Percentiles rank a stretch among this genome's conserved stretches.
phyloP scores from a whole-genome alignment of 768 basidiomycete species.

The Saitozyma podzolica region DNA sequence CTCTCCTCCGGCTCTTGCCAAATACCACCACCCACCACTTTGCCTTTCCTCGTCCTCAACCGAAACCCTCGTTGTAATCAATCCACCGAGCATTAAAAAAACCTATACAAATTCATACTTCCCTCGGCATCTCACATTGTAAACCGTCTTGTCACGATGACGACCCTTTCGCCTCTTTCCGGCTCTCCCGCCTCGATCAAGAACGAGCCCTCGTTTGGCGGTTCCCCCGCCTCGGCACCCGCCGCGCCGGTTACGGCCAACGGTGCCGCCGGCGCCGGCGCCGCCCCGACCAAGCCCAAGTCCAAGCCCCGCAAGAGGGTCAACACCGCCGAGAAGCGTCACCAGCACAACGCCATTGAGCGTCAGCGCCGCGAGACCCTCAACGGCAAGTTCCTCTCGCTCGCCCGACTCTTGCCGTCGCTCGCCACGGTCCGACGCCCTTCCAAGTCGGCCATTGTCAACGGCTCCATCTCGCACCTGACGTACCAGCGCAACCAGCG shows the following conservation, averaged over 20 bases:
- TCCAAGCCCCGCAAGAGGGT: constrained; percentile 79
- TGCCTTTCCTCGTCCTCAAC: background rate
- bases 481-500: constrained; percentile 77
- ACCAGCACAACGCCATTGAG: constrained; percentile 97
- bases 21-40: background rate
- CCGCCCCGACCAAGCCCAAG: constrained; percentile 14
- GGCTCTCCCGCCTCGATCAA: constrained; percentile 28
- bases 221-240: background rate
- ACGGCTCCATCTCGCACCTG: constrained; percentile 78
- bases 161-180: constrained; percentile 32
- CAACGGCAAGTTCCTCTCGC: constrained; percentile 84
- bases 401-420: constrained; percentile 86
- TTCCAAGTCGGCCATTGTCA: constrained; percentile 95
- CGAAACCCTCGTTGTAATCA: constrained; percentile 1
- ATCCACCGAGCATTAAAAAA: background rate
- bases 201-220: constrained; percentile 1
- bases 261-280: background rate
- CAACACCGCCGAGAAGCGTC: constrained; percentile 93
- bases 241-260: constrained; percentile 13
- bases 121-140: background rate
- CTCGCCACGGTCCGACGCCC: constrained; percentile 88
- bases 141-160: constrained; percentile 7
- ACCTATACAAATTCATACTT: background rate
- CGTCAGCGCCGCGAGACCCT: constrained; percentile 87
- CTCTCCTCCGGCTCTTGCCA: constrained; percentile 10